Evolutionary conservation across 345 rosid genomes (phyloP).

Genomic region (Tarenaya hassleriana): DNA sequence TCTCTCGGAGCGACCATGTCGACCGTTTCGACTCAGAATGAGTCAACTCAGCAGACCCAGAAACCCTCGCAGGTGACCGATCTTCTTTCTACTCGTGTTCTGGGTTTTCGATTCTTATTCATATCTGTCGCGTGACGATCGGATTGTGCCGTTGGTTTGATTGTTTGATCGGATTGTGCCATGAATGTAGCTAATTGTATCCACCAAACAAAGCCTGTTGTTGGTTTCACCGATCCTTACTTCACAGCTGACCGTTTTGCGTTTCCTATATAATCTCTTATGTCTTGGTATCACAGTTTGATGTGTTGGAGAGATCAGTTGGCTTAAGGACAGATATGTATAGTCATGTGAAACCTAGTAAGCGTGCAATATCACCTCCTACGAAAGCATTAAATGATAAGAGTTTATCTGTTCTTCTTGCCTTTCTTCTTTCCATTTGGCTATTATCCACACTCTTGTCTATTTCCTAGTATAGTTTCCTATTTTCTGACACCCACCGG

Average conservation of each 20-base stretch:
- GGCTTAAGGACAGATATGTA: too few species aligned
- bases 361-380: neutral
- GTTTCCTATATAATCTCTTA: too few species aligned
- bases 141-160: too few species aligned
- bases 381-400: neutral
- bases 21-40: conserved; percentile 23
- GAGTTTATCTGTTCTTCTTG: too few species aligned
- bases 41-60: conserved; percentile 23
- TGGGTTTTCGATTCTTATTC: conserved; percentile 10
- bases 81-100: neutral
- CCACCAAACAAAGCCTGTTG: too few species aligned
- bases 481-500: neutral
- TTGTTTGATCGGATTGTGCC: too few species aligned
- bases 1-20: conserved; percentile 33
- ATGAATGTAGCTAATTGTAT: too few species aligned
- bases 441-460: too few species aligned
- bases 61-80: conserved; percentile 42
- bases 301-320: too few species aligned
- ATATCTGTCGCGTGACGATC: conserved; percentile 1
- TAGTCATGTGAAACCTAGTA: neutral
- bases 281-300: too few species aligned
- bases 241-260: too few species aligned
- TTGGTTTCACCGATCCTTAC: too few species aligned
- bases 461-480: neutral
- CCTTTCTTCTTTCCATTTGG: neutral